phyloP scores from a whole-genome alignment of 495 filamentous ascomycete species.

The Podospora appendiculata region DNA sequence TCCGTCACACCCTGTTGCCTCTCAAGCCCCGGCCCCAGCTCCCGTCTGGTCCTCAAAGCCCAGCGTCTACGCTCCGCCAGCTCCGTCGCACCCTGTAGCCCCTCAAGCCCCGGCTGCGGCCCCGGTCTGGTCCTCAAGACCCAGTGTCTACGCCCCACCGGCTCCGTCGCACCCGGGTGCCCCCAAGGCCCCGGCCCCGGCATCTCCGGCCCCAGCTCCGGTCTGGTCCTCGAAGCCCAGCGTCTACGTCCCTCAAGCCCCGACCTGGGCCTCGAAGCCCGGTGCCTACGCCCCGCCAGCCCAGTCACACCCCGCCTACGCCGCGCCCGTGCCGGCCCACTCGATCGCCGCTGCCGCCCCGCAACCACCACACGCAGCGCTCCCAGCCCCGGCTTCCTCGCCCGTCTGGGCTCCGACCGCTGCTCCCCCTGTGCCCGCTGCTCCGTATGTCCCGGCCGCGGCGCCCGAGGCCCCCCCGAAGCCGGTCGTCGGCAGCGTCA shows the following conservation, averaged over 20 bases:
- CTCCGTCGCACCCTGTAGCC: too few species aligned
- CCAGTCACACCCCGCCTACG: too few species aligned
- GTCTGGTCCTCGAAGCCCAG: too few species aligned
- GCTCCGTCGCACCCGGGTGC: slow-evolving; percentile 2
- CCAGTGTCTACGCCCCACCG: not conserved
- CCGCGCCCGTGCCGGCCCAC: too few species aligned
- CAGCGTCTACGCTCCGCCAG: not conserved
- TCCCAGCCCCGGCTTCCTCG: not conserved
- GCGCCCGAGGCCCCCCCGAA: not conserved
- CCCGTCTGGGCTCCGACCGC: not conserved
- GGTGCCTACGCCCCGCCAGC: too few species aligned
- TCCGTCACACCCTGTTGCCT: not conserved
- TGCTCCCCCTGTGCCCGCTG: not conserved
- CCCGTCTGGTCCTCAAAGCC: too few species aligned
- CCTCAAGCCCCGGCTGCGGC: not conserved
- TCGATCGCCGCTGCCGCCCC: not conserved
- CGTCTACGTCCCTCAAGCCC: too few species aligned
- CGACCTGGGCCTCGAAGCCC: too few species aligned
- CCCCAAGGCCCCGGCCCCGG: slow-evolving; percentile 3
- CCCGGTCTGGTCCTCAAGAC: slow-evolving; percentile 5
- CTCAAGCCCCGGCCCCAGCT: not conserved
- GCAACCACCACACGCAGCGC: slow-evolving; percentile 4
- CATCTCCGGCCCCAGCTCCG: not conserved
- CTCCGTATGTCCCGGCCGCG: not conserved
- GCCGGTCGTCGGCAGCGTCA: slow-evolving; percentile 8